Percentiles rank a stretch among this genome's conserved stretches.
Evolutionary conservation across 1,284 basidiomycete genomes (phyloP).

Genomic region (Hymenochaete sp.): DNA sequence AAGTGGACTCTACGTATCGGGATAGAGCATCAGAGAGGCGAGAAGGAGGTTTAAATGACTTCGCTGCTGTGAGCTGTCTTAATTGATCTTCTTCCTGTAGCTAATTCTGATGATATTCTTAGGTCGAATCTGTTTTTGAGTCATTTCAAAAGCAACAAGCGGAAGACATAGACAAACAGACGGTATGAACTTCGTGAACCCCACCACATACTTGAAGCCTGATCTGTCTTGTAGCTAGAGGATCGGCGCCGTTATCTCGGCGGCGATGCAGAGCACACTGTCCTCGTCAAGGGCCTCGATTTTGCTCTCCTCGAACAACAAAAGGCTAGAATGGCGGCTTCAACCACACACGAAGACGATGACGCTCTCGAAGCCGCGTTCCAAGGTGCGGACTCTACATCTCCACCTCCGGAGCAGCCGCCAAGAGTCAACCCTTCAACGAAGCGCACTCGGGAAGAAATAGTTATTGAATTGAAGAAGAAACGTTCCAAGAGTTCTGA

Average conservation of each 20-base stretch:
- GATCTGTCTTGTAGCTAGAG: slow-evolving; percentile 46
- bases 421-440: slow-evolving; percentile 23
- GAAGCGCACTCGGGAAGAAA: slow-evolving; percentile 67
- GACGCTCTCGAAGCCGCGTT: slow-evolving; percentile 74
- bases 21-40: slow-evolving; percentile 66
- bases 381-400: slow-evolving; percentile 28
- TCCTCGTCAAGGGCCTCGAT: slow-evolving; percentile 89
- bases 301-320: slow-evolving; percentile 78
- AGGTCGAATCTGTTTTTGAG: slow-evolving; percentile 74
- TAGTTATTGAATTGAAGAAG: slow-evolving; percentile 64
- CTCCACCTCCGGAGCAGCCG: slow-evolving; percentile 22
- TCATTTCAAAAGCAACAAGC: slow-evolving; percentile 67
- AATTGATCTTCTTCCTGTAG: no score
- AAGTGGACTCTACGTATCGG: slow-evolving; percentile 44
- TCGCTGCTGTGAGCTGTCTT: slow-evolving; percentile 45
- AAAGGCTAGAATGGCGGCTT: slow-evolving; percentile 51
- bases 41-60: slow-evolving; percentile 53
- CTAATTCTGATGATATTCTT: slow-evolving; percentile 8
- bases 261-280: slow-evolving; percentile 79
- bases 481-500: slow-evolving; percentile 34
- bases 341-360: slow-evolving; percentile 54
- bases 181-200: slow-evolving; percentile 33
- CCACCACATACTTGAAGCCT: neutral
- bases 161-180: slow-evolving; percentile 44
- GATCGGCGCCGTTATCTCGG: slow-evolving; percentile 75